Conservation (phyloP, 176 grass and related monocot genomes). For the Aechmea fasciata region DNA sequence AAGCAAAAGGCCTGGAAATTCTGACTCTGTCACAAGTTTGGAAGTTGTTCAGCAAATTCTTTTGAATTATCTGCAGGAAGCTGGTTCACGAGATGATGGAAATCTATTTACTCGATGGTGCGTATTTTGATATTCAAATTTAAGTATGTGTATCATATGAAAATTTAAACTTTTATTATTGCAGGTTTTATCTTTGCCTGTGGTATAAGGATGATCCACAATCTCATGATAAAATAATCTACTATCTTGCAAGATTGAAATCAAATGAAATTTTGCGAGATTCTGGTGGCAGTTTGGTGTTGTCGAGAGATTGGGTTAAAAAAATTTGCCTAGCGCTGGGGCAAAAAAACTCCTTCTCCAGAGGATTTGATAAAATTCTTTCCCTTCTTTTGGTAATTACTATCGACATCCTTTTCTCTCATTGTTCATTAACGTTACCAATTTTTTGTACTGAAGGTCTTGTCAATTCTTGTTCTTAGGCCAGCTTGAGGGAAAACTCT, state of each 20-base stretch:
- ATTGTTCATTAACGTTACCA: neutral
- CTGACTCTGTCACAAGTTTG: slow-evolving; percentile 32
- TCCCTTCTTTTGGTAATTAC: slow-evolving; percentile 79
- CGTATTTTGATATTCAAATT: slow-evolving; percentile 24
- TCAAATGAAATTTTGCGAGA: slow-evolving; percentile 87
- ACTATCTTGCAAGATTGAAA: slow-evolving; percentile 91
- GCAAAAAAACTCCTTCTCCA: slow-evolving; percentile 84
- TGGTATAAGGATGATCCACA: slow-evolving; percentile 91
- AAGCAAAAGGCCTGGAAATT: slow-evolving; percentile 40
- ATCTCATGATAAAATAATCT: slow-evolving; percentile 72
- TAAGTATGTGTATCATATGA: slow-evolving; percentile 10
- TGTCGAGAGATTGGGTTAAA: slow-evolving; percentile 86
- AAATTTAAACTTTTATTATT: slow-evolving; percentile 19
- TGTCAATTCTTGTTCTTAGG: slow-evolving; percentile 52
- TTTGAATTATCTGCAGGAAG: slow-evolving; percentile 84
- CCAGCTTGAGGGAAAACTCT: slow-evolving; percentile 97
- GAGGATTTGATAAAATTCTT: slow-evolving; percentile 98
- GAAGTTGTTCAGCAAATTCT: slow-evolving; percentile 85
- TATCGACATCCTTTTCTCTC: slow-evolving; percentile 10
- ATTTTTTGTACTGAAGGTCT: slow-evolving; percentile 7
- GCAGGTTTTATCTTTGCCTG: slow-evolving; percentile 93
- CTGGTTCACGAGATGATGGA: slow-evolving; percentile 66
- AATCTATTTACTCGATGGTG: slow-evolving; percentile 93
- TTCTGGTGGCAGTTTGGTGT: slow-evolving; percentile 45
- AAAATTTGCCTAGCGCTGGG: slow-evolving; percentile 88